Evolutionary conservation across 1,284 basidiomycete species (phyloP).

Genomic region (Cryptococcus maquisensis): DNA sequence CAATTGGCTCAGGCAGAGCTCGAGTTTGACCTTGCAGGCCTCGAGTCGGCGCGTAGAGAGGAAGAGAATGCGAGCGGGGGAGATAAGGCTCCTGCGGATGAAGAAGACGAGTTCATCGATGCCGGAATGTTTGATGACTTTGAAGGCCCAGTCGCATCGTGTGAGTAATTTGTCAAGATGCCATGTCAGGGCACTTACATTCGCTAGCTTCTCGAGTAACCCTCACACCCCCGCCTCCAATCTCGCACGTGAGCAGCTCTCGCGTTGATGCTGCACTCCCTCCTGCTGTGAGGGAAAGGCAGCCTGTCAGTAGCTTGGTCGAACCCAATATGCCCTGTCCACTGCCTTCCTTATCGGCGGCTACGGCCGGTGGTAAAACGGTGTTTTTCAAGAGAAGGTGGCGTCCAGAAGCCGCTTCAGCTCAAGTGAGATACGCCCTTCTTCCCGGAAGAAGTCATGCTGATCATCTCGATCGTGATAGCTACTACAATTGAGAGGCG

Average conservation of each 20-base stretch:
- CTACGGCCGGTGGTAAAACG: constrained; percentile 30
- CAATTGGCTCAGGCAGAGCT: constrained; percentile 25
- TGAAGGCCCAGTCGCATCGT: constrained; percentile 21
- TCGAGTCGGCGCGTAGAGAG: not conserved
- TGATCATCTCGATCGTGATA: not conserved
- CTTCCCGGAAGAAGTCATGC: not conserved
- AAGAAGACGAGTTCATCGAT: constrained; percentile 6
- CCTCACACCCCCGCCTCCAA: constrained; percentile 19
- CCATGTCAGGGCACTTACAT: not conserved
- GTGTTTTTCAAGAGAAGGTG: constrained; percentile 30
- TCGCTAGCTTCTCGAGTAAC: constrained; percentile 21
- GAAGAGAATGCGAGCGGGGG: not conserved
- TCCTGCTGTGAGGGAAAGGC: not conserved
- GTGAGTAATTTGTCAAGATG: constrained; percentile 9
- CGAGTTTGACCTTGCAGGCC: constrained; percentile 10
- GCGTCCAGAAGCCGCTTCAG: constrained; percentile 13
- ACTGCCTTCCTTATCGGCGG: constrained; percentile 25
- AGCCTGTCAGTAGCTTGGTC: not conserved
- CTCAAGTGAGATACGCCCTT: constrained; percentile 7
- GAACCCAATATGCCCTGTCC: constrained; percentile 7
- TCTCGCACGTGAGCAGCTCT: not conserved
- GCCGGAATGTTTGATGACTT: constrained; percentile 20
- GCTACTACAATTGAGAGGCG: constrained; percentile 2
- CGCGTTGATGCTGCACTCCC: not conserved
- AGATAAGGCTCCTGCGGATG: not conserved